Conservation (phyloP, 1,139 yeast genomes). For the Yamadazyma sp. region DNA sequence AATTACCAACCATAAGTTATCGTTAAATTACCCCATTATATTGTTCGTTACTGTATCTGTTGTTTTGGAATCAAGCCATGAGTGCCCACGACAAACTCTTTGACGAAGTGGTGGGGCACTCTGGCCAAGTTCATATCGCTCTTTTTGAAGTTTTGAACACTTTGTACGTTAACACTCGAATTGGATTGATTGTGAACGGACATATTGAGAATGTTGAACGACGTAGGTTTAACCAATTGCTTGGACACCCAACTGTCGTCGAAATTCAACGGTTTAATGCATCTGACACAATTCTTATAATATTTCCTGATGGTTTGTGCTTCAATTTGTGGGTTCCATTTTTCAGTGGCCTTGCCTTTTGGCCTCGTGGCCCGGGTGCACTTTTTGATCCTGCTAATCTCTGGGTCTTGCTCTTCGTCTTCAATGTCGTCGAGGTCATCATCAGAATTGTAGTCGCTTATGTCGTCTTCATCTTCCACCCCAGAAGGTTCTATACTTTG, state of each 20-base stretch:
- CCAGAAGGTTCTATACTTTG: slow-evolving; percentile 8
- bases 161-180: slow-evolving; percentile 3
- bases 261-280: slow-evolving; percentile 53
- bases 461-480: slow-evolving; percentile 22
- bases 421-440: slow-evolving; percentile 21
- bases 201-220: slow-evolving; percentile 27
- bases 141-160: slow-evolving; percentile 7
- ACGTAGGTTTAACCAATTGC: slow-evolving; percentile 44
- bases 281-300: slow-evolving; percentile 55
- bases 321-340: slow-evolving; percentile 52
- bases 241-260: slow-evolving; percentile 59
- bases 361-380: slow-evolving; percentile 4
- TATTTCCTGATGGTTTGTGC: slow-evolving; percentile 42
- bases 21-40: background rate
- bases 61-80: slow-evolving; percentile 42
- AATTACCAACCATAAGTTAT: background rate
- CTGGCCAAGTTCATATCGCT: slow-evolving; percentile 30
- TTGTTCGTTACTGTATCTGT: slow-evolving; percentile 3
- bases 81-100: slow-evolving; percentile 42
- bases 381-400: slow-evolving; percentile 13
- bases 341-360: slow-evolving; percentile 17
- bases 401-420: slow-evolving; percentile 23
- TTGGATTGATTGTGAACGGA: slow-evolving; percentile 18
- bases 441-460: slow-evolving; percentile 37
- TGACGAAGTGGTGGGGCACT: slow-evolving; percentile 39